Percentiles rank a stretch among this genome's conserved stretches.
Conservation (phyloP, 306 rosid genomes). For the Cucurbita moschata region DNA sequence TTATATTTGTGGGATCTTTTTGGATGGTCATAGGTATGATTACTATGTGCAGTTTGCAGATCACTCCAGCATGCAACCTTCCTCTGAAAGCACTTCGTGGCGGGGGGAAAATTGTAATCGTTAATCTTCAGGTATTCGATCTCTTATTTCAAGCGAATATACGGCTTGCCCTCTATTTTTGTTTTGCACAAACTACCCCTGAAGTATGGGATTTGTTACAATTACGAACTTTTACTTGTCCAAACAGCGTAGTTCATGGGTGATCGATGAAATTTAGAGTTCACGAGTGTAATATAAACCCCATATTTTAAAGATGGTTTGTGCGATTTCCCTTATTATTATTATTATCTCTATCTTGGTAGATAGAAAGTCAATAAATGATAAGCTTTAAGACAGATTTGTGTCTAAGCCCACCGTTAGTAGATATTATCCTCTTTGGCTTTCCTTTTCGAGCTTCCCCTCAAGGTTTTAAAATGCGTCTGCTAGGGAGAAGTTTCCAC, state of each 20-base stretch:
- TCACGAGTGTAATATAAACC: too few relatives aligned
- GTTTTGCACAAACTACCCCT: too few relatives aligned
- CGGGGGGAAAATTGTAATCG: slow-evolving; percentile 89
- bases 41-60: slow-evolving; percentile 65
- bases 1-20: slow-evolving; percentile 8
- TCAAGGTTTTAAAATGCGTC: too few relatives aligned
- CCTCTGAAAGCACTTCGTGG: slow-evolving; percentile 86
- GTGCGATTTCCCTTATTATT: not conserved
- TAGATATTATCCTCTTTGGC: too few relatives aligned
- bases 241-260: too few relatives aligned
- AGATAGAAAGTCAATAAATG: not conserved
- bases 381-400: not conserved
- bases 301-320: too few relatives aligned
- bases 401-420: too few relatives aligned
- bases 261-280: too few relatives aligned
- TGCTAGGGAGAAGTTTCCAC: too few relatives aligned
- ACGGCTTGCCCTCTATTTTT: not conserved
- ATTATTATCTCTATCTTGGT: not conserved
- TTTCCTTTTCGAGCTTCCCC: too few relatives aligned
- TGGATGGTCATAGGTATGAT: slow-evolving; percentile 15
- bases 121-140: slow-evolving; percentile 73
- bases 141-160: not conserved
- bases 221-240: too few relatives aligned
- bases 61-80: slow-evolving; percentile 97
- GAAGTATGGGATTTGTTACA: too few relatives aligned